A percentile compares a stretch with the other conserved stretches of the same genome.
Evolutionary conservation across 2,329 filamentous ascomycete genomes (phyloP).

Genomic region (Colletotrichum falcatum): DNA sequence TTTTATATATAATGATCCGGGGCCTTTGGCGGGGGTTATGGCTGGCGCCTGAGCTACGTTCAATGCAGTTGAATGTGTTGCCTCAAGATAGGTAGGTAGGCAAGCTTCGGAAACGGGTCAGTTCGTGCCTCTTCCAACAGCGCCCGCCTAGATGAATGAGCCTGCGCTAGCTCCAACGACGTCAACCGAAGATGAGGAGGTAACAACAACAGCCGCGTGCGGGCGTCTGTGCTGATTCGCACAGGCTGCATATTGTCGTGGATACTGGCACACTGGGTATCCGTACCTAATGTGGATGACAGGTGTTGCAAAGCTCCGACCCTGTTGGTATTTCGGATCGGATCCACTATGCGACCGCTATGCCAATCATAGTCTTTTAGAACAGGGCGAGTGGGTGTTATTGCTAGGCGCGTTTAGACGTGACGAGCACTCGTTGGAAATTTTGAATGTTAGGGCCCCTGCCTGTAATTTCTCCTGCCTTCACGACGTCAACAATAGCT

Average conservation of each 20-base stretch:
- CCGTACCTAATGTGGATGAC: no score
- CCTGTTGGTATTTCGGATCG: constrained; percentile 22
- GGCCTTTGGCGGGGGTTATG: background rate
- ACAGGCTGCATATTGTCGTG: no score
- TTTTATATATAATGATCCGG: background rate
- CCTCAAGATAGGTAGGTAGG: constrained; percentile 21
- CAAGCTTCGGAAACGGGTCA: constrained; percentile 4
- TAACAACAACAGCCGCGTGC: background rate
- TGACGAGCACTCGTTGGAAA: constrained; percentile 48
- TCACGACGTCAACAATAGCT: constrained; percentile 32
- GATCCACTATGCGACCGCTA: background rate
- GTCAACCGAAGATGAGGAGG: background rate
- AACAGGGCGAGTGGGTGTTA: constrained; percentile 36
- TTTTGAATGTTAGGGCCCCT: constrained; percentile 32
- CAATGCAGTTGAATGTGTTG: background rate
- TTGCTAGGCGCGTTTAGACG: constrained; percentile 52
- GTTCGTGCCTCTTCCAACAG: background rate
- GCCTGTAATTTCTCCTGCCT: constrained; percentile 17
- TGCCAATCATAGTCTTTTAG: constrained; percentile 15
- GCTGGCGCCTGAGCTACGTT: background rate
- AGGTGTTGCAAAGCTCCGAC: background rate
- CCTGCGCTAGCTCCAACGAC: constrained; percentile 5
- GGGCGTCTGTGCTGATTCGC: constrained; percentile 7
- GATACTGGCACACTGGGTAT: no score
- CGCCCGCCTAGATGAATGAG: background rate